phyloP scores from a whole-genome alignment of 345 rosid genomes.

The Gossypium mustelinum region DNA sequence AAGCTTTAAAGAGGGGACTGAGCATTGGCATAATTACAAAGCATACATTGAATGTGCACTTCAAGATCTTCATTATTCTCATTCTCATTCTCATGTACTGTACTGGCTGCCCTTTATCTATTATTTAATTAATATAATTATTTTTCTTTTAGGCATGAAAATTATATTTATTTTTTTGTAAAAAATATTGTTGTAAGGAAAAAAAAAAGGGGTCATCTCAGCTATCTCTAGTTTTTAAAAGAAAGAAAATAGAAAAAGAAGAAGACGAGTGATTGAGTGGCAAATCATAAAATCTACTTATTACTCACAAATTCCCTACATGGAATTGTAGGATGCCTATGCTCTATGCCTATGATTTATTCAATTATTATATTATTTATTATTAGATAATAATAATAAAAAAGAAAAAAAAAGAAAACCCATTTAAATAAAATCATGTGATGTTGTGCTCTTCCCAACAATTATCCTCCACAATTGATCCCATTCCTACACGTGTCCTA shows the following conservation, averaged over 20 bases:
- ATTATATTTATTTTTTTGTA: not conserved
- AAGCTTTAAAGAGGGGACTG: no score
- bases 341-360: not conserved
- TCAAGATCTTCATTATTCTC: no score
- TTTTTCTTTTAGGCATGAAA: no score
- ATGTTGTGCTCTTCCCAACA: not conserved
- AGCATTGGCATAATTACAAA: no score
- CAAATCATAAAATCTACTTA: not conserved
- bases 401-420: not conserved
- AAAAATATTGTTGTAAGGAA: not conserved
- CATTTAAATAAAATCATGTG: not conserved
- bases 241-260: not conserved
- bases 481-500: not conserved
- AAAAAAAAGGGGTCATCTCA: not conserved
- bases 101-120: no score
- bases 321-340: not conserved
- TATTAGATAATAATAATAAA: no score
- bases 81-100: no score
- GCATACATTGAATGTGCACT: no score
- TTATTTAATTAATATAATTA: no score
- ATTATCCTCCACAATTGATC: not conserved
- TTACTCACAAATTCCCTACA: not conserved
- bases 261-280: not conserved
- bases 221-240: not conserved
- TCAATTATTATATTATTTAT: not conserved